Base-by-base conservation (phyloP, 2,329 filamentous ascomycete species). In the Xylariaceae sp. region DNA sequence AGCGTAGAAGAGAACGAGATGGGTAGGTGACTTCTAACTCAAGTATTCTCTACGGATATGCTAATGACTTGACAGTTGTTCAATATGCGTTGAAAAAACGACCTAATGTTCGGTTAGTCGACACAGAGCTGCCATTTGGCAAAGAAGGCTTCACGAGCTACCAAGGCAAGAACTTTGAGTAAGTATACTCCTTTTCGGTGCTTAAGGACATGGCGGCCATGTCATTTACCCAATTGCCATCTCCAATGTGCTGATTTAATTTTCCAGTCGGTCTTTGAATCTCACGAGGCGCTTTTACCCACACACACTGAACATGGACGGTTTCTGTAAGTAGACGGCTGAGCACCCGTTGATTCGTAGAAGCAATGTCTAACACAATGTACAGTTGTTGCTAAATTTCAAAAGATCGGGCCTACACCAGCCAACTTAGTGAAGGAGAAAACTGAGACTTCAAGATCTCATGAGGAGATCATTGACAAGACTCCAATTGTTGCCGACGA, bases 51-150 rank as follows among this genome's bases (percentile, higher is more conserved):
- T 17, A 14, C 5, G 6, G 6, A 22, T 17, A 40, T 21, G 14
- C 50, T 53, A 17, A 53, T 43, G 11, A 23, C 27, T 22, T 11
- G 17, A n/a, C 8, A 54, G 92, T 97, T 2, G 91, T 98, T 2
- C 86, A 95, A 62, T 98, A 98, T 64, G 91, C 88, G 11, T 80
- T 98, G 33, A 84, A 80, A 63, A 92, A 93, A 65, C 83, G 94
- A 2, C 91, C 93, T 10, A 98, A 98, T 63, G 88, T 97, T 56
- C 88, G 85, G 64, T 82, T 98, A 42, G 93, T 97, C 45, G 88
- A 95, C 54, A 94, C 93, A 0, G 90, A 89, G 11, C 77, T 98
- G 14, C 79, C 83, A 22, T 97, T 98, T 57, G 93, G 93, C 27
- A 89, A 87, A 54, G 88, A 95, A 60, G 93, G 93, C 17, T 97